phyloP scores from a whole-genome alignment of 495 filamentous ascomycete genomes.

The Parmelia sp. region DNA sequence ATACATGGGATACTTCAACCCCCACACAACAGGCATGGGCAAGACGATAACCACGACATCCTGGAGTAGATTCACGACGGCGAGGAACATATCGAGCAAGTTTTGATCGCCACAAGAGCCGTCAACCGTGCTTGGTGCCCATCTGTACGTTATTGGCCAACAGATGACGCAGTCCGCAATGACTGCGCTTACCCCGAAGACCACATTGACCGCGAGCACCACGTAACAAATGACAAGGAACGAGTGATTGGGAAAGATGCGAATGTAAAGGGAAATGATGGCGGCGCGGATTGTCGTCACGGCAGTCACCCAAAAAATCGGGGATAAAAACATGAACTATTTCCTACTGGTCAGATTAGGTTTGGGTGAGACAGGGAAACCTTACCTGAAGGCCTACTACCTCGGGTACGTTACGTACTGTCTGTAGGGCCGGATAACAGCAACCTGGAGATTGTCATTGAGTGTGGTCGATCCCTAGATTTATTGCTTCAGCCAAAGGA shows the following conservation, averaged over 20 bases:
- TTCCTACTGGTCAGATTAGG: background rate
- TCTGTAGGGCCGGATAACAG: background rate
- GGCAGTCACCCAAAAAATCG: background rate
- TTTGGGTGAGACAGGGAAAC: background rate
- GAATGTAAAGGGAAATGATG: background rate
- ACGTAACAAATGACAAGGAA: background rate
- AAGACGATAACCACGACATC: background rate
- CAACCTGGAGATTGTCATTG: background rate
- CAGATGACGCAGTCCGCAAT: slow-evolving; percentile 1
- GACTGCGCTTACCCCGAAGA: background rate
- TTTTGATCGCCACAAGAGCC: slow-evolving; percentile 3
- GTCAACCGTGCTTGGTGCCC: background rate
- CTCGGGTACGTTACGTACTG: background rate
- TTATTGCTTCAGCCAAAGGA: background rate
- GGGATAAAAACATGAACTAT: background rate
- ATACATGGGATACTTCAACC: background rate
- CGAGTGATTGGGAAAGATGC: background rate
- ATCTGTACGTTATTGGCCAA: slow-evolving; percentile 1
- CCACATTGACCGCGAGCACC: background rate
- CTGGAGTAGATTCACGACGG: background rate
- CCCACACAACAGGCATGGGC: background rate
- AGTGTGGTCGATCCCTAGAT: background rate
- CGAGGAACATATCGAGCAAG: background rate
- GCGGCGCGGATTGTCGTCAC: slow-evolving; percentile 1
- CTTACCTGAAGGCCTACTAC: background rate